These are phyloP conservation scores for Nitzschia sp. DNA, from an alignment of 108 stramenopile genomes.

Conservation along the genomic window DNA sequence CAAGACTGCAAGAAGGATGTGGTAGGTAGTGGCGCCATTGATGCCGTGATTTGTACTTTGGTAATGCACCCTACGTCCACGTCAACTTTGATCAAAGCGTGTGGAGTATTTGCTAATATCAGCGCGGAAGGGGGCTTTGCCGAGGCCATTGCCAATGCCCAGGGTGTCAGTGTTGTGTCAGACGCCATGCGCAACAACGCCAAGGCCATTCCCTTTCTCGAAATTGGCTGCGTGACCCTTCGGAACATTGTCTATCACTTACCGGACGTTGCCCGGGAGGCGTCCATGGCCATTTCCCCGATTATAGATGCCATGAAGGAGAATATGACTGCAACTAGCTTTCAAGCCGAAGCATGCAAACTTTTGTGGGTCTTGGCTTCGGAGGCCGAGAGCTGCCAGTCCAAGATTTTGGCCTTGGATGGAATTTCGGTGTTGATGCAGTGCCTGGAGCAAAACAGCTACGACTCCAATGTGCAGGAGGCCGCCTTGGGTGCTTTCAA, in stretches of 20 bases:
- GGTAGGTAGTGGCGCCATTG: slow-evolving; percentile 46
- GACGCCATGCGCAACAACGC: slow-evolving; percentile 56
- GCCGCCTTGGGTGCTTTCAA: slow-evolving; percentile 46
- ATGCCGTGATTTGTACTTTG: slow-evolving; percentile 54
- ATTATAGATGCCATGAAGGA: slow-evolving; percentile 46
- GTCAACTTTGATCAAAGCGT: slow-evolving; percentile 50
- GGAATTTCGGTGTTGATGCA: slow-evolving; percentile 44
- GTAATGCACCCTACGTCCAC: slow-evolving; percentile 47
- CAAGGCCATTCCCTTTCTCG: slow-evolving; percentile 30
- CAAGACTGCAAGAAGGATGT: slow-evolving; percentile 39
- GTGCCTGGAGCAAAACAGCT: slow-evolving; percentile 31
- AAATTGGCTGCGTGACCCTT: slow-evolving; percentile 45
- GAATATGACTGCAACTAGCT: slow-evolving; percentile 28
- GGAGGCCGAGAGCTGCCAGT: slow-evolving; percentile 35
- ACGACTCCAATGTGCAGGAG: slow-evolving; percentile 25
- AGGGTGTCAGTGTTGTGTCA: slow-evolving; percentile 49
- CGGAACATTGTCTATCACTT: slow-evolving; percentile 34
- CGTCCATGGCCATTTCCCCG: slow-evolving; percentile 34
- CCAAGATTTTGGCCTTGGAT: slow-evolving; percentile 40
- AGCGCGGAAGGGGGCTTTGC: slow-evolving; percentile 31
- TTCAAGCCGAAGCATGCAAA: slow-evolving; percentile 50
- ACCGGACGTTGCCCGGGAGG: slow-evolving; percentile 37
- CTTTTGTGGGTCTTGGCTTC: slow-evolving; percentile 52
- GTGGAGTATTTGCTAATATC: slow-evolving; percentile 48
- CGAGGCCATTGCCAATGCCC: slow-evolving; percentile 44